Evolutionary conservation across 371 early-diverging fungal species (phyloP), one percentile per base, ranked within the genome.

Genomic region (Mucor sp.): DNA sequence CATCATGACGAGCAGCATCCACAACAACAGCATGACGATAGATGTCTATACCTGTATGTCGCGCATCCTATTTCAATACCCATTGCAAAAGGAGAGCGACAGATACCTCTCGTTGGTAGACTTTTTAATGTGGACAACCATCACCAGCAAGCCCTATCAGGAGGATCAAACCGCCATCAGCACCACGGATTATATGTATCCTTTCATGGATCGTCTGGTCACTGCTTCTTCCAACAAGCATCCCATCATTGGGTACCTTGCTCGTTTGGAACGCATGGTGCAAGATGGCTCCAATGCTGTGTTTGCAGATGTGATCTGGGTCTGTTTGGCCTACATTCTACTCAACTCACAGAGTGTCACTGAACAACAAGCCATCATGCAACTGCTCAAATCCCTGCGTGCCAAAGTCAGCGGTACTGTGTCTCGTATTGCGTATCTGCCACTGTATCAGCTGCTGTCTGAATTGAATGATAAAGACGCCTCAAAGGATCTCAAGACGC

Each of bases 381-480:
- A 66, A 0, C 56, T 80, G 61, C 77, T 86, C 77, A 56, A 69
- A 37, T 64, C 6, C 7, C 41, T 37, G 7, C 21, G 53, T 12
- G 15, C 60, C 35, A 17, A 47, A 9, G 11, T 30, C 43, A 43
- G 4, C 25, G 41, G 33, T 4, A 33, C 48, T 17, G 62, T 83
- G 9, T 68, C 76, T 50, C 69, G 74, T 44, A 48, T 85, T 33
- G 85, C 85, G 6, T 80, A 85, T 28, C 59, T 88, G 12, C 87
- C 88, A 1, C 70, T 86, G 8, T 83, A 86, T 55, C 88, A 88
- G 53, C 74, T 84, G 19, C 66, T 86, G 50, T 70, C 86, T 0
- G 85, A 85, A 41, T 48, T 74, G 3, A 74, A 74, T 4, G 74
- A 67, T 2, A 67, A 65, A 8, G 41, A 37, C 6, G 56, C 66